Base-by-base conservation (phyloP, 306 rosid species). In the Dalbergia cochinchinensis region DNA sequence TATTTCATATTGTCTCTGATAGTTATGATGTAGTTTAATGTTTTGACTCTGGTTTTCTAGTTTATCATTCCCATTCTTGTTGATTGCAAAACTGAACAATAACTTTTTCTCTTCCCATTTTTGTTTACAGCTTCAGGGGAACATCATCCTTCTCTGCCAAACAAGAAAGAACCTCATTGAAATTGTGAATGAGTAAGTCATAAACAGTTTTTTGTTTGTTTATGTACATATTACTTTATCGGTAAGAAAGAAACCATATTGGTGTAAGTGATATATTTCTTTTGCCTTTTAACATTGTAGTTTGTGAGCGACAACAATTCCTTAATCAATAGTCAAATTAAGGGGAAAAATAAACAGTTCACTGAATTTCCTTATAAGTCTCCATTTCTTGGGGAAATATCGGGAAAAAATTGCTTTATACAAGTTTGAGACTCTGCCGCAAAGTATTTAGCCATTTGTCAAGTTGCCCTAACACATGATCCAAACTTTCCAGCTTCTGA, bases 141-240 rank as follows among this genome's bases (percentile, higher is more conserved):
- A 87, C 68, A 58, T 86, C 73, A 80, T 78, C 50, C 92, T 90
- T 82, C 86, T 90, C 72, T 61, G 87, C 75, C 93, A 88, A 85
- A 78, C 81, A 18, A 89, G 91, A 35, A 89, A 87, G 41, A 90
- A 83, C 87, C 77, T 90, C 61, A 47, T 72, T 61, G 84, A 82
- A 71, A 85, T 92, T 34, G 74, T 87, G 89, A 88, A 83, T 5
- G 83, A 84, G 97, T 92, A 92, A 16, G 94, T 78, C 57, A 41
- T 45, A 47, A 48, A 14, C 44, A 61, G 10, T 35, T 50, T 61
- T 7, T 63, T 34, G 15, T 41, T 48, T 16, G 11, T 47, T 34
- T 41, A 6, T 47, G 15, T 15, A 53, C 26, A 34, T 77, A n/a
- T 47, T 69, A 50, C 51, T 41, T 0, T 41, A n/a, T 58, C 34